Base-by-base conservation (phyloP, 1,284 basidiomycete genomes). In the Lentinula novae-zelandiae region DNA sequence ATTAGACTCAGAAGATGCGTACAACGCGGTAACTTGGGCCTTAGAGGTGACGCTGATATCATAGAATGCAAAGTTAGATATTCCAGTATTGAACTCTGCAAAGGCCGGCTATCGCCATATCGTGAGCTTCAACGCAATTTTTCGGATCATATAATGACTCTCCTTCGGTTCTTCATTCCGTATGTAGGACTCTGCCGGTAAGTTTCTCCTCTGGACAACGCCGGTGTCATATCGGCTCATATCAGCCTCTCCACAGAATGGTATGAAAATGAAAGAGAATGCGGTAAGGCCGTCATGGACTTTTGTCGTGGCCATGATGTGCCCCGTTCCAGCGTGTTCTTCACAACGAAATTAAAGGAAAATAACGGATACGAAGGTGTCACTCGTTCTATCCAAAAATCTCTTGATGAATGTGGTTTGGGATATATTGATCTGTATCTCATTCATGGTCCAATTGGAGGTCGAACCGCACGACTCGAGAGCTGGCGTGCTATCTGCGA, bases 211-310 rank as follows among this genome's bases (percentile, higher is more conserved):
- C 15, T 42, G n/a, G 39, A 27, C 27, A 13, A 36, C 15, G 39
- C 22, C 44, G 53, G 46, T 56, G 42, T 44, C 27, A 46, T 56
- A 56, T 56, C 54, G 46, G 42, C 40, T 46, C 42, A 46, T 44
- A 44, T 34, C 31, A 20, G 15, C 12, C 5, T 42, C 22, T 34
- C 17, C 4, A 17, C 15, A 56, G 77, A 74, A 62, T 87, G 87
- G 87, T 90, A 89, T 69, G 80, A 86, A 68, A 90, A 90, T 71
- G 88, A 91, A 69, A 75, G 71, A 46, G 80, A 85, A 63, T 83
- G 82, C 61, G 86, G 87, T 7, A 71, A 75, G 42, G 87, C 85
- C 15, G 83, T 90, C 68, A 73, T 73, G 53, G 81, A 84, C 65
- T 89, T 83, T 70, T 79, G 83, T 70, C 69, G 72, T 54, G 71